Conservation (phyloP, 2,329 filamentous ascomycete genomes). For the Cercospora beticola region DNA sequence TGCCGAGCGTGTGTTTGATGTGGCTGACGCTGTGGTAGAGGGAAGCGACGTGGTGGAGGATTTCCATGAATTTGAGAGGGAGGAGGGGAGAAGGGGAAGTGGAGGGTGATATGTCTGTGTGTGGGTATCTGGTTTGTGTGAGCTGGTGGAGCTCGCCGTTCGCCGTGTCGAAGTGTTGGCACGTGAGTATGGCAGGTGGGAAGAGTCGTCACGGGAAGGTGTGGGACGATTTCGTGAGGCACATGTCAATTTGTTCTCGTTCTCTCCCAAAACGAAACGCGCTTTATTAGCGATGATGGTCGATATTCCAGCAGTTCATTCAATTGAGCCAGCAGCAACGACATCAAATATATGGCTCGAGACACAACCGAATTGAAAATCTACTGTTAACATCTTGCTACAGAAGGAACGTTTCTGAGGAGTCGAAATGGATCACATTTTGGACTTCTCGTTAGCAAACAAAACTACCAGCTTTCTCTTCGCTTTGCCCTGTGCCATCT, state of each 20-base stretch:
- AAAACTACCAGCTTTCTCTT: background rate
- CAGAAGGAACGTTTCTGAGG: background rate
- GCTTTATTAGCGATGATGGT: too few relatives aligned
- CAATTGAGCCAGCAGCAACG: too few relatives aligned
- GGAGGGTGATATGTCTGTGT: background rate
- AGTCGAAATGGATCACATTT: background rate
- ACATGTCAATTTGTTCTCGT: background rate
- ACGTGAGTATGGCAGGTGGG: background rate
- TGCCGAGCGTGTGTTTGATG: conserved; percentile 32
- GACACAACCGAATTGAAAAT: too few relatives aligned
- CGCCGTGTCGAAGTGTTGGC: background rate
- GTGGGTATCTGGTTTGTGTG: background rate
- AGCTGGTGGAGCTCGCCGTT: conserved; percentile 14
- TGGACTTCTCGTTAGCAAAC: background rate
- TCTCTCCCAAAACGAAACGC: too few relatives aligned
- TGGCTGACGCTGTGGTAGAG: conserved; percentile 38
- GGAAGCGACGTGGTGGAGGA: conserved; percentile 35
- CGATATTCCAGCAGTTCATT: too few relatives aligned
- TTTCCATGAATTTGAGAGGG: conserved; percentile 16
- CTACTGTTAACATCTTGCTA: too few relatives aligned
- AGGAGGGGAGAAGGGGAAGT: background rate
- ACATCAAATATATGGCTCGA: too few relatives aligned
- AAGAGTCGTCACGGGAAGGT: background rate
- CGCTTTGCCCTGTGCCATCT: background rate
- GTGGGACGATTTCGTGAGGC: background rate